A percentile compares a stretch with the other conserved stretches of the same genome.
These are phyloP conservation scores for Chondrostereum purpureum DNA, from an alignment of 1,284 basidiomycete genomes.

Conservation along the genomic window DNA sequence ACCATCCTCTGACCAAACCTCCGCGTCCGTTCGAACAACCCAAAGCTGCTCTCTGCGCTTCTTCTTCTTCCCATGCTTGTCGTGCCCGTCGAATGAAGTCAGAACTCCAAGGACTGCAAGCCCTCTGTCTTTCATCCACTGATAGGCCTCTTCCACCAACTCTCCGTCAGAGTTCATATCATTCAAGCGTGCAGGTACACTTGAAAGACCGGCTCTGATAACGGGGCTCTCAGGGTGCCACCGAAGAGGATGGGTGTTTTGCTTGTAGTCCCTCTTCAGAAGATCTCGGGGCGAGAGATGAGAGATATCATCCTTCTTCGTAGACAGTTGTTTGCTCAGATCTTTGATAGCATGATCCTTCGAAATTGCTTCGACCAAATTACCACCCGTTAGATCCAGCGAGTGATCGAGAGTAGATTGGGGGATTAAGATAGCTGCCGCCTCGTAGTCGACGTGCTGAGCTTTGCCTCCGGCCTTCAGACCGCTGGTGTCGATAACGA, in stretches of 20 bases:
- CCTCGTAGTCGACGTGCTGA: constrained; percentile 49
- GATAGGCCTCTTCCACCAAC: constrained; percentile 43
- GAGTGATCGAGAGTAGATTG: constrained; percentile 29
- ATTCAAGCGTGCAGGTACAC: constrained; percentile 68
- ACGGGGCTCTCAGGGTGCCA: constrained; percentile 30
- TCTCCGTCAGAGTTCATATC: constrained; percentile 37
- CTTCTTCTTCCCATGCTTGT: constrained; percentile 49
- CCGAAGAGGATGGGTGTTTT: constrained; percentile 53
- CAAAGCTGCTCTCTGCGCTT: constrained; percentile 65
- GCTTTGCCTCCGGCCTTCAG: constrained; percentile 77
- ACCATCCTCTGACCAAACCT: constrained; percentile 1
- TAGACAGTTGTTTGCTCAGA: constrained; percentile 44
- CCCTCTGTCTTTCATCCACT: constrained; percentile 61
- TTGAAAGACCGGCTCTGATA: constrained; percentile 59
- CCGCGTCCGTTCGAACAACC: constrained; percentile 36
- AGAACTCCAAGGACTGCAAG: constrained; percentile 72
- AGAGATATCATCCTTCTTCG: constrained; percentile 65
- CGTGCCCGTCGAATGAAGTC: constrained; percentile 52
- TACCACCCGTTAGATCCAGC: constrained; percentile 12
- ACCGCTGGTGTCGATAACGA: constrained; percentile 80
- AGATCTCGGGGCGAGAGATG: constrained; percentile 72
- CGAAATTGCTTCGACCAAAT: constrained; percentile 14
- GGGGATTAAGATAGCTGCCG: constrained; percentile 55
- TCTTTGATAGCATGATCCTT: constrained; percentile 35
- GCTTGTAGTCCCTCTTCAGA: constrained; percentile 89